These are phyloP conservation scores for Gardenia jasminoides DNA, from an alignment of 257 asterid species.

Conservation along the genomic window DNA sequence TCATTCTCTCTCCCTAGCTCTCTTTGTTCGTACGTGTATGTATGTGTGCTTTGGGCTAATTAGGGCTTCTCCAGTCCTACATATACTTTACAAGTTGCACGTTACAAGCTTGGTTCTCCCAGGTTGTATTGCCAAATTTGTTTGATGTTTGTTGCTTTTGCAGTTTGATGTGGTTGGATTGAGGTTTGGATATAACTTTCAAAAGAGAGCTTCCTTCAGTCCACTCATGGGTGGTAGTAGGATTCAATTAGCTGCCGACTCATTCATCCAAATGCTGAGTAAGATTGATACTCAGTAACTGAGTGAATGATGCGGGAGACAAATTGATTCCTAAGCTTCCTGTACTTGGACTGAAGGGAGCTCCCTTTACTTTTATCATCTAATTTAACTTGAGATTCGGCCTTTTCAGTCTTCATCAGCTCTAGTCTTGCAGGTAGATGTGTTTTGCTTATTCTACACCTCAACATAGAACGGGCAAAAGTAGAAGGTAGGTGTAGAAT, in stretches of 20 bases:
- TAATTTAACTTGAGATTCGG: not conserved
- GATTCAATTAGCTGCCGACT: constrained; percentile 95
- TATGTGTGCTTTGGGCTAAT: too few species aligned
- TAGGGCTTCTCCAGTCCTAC: not conserved
- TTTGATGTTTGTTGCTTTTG: not conserved
- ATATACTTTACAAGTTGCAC: not conserved
- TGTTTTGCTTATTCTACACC: not conserved
- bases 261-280: constrained; percentile 93
- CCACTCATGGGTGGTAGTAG: constrained; percentile 62
- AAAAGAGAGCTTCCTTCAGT: constrained; percentile 94
- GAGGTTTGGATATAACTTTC: not conserved
- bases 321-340: constrained; percentile 61
- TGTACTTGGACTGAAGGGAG: constrained; percentile 99
- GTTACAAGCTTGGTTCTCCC: not conserved
- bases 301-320: constrained; percentile 96
- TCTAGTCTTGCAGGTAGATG: not conserved
- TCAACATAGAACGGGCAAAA: not conserved
- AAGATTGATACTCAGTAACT: constrained; percentile 35
- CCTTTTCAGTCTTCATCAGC: not conserved
- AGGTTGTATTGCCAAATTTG: not conserved
- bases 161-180: not conserved
- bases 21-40: not conserved
- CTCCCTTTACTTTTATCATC: constrained; percentile 51
- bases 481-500: not conserved
- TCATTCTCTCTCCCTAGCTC: not conserved